Evolutionary conservation across 352 stramenopile genomes (phyloP), one percentile per base, ranked within the genome.

Genomic region (Phytophthora rubi): DNA sequence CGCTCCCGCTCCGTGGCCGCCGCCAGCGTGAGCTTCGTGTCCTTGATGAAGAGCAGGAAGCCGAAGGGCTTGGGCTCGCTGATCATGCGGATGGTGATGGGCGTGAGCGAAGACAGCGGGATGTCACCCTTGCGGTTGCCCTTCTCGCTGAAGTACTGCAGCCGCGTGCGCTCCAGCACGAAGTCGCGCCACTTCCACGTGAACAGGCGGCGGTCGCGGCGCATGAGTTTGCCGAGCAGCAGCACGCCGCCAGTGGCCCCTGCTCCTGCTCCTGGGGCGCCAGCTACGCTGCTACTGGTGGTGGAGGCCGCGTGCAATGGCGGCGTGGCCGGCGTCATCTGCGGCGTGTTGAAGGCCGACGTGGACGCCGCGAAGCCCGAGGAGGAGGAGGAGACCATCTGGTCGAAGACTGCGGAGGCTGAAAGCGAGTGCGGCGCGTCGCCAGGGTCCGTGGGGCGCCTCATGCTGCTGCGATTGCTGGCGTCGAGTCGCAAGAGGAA

Each of bases 171-270:
- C 65, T 95, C 85, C 42, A 95, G 65, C 53, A 88, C 84, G 53
- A 95, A 91, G 62, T 95, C 84, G 56, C 88, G 83, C 82, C 84
- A 91, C 56, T 95, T 95, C 88, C 88, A 95, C 70, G 85, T 93
- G 51, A 90, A 79, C 42, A 95, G 81, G 37, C 82, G 88, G 16
- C 88, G 85, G 70, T 93, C 85, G 37, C 85, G 81, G 18, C 83
- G 83, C 81, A 93, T 83, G 62, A 95, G 79, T 68, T 90, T 91
- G 56, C 85, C 85, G 8, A 89, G 78, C 21, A 90, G 73, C 54
- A 88, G 59, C 23, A 85, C 70, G 67, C 78, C 76, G 15, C 68
- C 65, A 55, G 65, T 65, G 28, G 57, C 45, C 16, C 35, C 33
- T 4, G 33, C 33, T 39, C 33, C 35, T 16, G 35, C 35, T 16